These are phyloP conservation scores for Trichaptum fuscoviolaceum DNA, from an alignment of 768 basidiomycete genomes.

Conservation along the genomic window DNA sequence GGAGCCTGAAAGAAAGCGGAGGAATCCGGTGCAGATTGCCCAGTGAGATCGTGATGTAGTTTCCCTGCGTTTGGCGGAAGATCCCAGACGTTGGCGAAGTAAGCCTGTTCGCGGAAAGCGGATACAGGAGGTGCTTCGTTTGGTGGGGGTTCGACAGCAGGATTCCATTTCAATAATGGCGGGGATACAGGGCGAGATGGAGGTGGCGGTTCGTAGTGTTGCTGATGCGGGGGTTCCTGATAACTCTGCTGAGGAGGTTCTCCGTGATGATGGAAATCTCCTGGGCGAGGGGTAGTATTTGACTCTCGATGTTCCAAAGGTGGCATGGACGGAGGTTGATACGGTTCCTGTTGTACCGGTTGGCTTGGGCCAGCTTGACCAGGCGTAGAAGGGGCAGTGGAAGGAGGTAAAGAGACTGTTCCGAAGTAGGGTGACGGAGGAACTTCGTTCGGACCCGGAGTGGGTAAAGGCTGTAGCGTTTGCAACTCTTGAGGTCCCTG, in stretches of 20 bases:
- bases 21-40: constrained; percentile 18
- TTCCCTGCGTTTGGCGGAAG: constrained; percentile 36
- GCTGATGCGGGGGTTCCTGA: constrained; percentile 21
- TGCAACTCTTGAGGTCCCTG: not conserved
- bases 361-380: constrained; percentile 10
- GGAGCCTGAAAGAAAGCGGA: constrained; percentile 57
- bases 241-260: constrained; percentile 17
- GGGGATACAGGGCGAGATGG: constrained; percentile 50
- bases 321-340: not conserved
- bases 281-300: constrained; percentile 14
- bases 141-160: constrained; percentile 76
- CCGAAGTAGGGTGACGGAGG: constrained; percentile 57
- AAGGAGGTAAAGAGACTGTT: constrained; percentile 42
- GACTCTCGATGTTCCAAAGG: not conserved
- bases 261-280: constrained; percentile 17
- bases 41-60: constrained; percentile 16
- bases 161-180: constrained; percentile 73
- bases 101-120: constrained; percentile 67
- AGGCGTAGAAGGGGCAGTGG: constrained; percentile 14
- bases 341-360: constrained; percentile 12
- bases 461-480: constrained; percentile 44
- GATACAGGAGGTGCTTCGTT: constrained; percentile 46
- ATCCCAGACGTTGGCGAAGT: constrained; percentile 89
- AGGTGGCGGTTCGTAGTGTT: constrained; percentile 19
- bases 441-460: constrained; percentile 56